Evolutionary conservation across 2,329 filamentous ascomycete genomes (phyloP).

Genomic region (Macroventuria anomochaeta): DNA sequence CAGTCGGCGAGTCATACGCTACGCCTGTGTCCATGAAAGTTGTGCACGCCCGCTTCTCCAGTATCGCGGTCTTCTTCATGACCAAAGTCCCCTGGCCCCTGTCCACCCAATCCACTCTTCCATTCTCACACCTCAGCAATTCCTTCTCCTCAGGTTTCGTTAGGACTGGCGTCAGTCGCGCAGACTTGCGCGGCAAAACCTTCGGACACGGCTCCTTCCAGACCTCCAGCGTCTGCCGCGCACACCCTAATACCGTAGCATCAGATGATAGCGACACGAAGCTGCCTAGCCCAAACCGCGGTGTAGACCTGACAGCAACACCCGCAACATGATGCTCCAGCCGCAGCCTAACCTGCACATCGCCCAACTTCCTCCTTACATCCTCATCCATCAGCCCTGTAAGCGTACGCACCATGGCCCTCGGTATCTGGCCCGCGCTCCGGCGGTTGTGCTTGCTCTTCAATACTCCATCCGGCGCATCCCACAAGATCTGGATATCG

Average conservation of each 20-base stretch:
- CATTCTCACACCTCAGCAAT: background rate
- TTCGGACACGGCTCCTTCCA: conserved; percentile 15
- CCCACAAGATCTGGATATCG: conserved; percentile 36
- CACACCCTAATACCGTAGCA: background rate
- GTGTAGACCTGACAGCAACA: conserved; percentile 7
- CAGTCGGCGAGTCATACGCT: conserved; percentile 15
- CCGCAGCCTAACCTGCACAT: conserved; percentile 23
- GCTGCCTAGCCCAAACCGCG: conserved; percentile 24
- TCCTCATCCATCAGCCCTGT: conserved; percentile 23
- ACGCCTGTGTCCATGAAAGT: conserved; percentile 9
- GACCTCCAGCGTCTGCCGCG: conserved; percentile 16
- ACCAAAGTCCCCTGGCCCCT: conserved; percentile 6
- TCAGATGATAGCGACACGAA: conserved; percentile 12
- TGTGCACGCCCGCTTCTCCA: background rate
- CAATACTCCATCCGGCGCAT: conserved; percentile 24
- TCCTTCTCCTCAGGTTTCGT: conserved; percentile 13
- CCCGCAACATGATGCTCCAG: conserved; percentile 22
- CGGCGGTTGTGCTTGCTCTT: conserved; percentile 24
- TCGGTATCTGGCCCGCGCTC: conserved; percentile 24
- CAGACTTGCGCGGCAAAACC: conserved; percentile 11
- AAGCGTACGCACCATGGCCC: conserved; percentile 28
- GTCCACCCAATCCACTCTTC: conserved; percentile 1
- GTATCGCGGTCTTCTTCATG: background rate
- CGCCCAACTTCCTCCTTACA: conserved; percentile 20
- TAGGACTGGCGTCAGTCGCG: conserved; percentile 11